These are phyloP conservation scores for Glutinoglossum americanum DNA, from an alignment of 495 filamentous ascomycete genomes.

Conservation along the genomic window DNA sequence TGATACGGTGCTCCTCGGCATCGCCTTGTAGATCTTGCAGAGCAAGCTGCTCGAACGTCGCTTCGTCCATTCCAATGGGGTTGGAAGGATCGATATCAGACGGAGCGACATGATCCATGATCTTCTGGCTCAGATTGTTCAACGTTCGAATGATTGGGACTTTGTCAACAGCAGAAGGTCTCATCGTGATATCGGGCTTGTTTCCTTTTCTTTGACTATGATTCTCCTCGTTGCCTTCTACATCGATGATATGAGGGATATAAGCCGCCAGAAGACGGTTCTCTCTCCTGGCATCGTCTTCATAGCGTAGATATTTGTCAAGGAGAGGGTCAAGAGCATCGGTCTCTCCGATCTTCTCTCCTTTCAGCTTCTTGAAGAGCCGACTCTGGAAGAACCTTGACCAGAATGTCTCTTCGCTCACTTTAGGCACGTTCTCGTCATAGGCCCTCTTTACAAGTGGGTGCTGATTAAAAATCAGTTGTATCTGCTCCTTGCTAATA, in stretches of 20 bases:
- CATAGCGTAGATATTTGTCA: slow-evolving; percentile 60
- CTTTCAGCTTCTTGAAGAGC: slow-evolving; percentile 77
- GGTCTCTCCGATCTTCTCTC: slow-evolving; percentile 54
- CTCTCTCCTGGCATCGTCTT: slow-evolving; percentile 30
- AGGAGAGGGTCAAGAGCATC: slow-evolving; percentile 55
- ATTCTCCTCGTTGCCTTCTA: slow-evolving; percentile 87
- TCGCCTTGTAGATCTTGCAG: slow-evolving; percentile 71
- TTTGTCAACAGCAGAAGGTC: slow-evolving; percentile 39
- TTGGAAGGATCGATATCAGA: slow-evolving; percentile 44
- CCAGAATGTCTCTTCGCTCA: slow-evolving; percentile 72
- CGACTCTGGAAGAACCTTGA: slow-evolving; percentile 74
- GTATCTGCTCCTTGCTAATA: slow-evolving; percentile 79
- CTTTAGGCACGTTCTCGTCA: slow-evolving; percentile 75
- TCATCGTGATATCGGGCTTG: slow-evolving; percentile 69
- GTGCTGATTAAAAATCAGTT: slow-evolving; percentile 81
- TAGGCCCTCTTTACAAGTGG: slow-evolving; percentile 78
- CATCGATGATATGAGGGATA: slow-evolving; percentile 72
- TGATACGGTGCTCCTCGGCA: slow-evolving; percentile 45
- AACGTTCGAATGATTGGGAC: slow-evolving; percentile 66
- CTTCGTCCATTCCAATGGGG: slow-evolving; percentile 49
- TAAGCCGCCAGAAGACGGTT: slow-evolving; percentile 31
- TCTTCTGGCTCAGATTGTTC: slow-evolving; percentile 73
- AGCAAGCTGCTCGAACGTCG: slow-evolving; percentile 46
- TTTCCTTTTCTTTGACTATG: slow-evolving; percentile 62
- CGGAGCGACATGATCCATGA: slow-evolving; percentile 67